phyloP scores from a whole-genome alignment of 805 yeast species.

The Cyberlindnera mississippiensis region DNA sequence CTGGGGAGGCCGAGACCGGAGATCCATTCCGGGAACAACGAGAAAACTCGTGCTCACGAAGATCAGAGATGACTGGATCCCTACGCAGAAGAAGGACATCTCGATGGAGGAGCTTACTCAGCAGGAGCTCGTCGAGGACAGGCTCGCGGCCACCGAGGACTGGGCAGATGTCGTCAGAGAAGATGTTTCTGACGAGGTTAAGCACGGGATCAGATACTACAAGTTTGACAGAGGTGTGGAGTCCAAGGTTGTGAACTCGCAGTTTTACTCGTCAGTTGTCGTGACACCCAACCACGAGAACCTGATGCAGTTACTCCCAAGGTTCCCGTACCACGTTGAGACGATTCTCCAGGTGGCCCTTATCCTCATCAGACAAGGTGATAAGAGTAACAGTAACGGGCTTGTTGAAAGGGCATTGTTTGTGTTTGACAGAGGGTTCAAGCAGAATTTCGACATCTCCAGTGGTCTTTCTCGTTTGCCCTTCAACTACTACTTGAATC shows the following conservation, averaged over 20 bases:
- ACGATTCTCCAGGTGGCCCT: constrained; percentile 76
- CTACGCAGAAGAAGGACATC: constrained; percentile 59
- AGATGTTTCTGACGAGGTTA: constrained; percentile 34
- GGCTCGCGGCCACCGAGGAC: constrained; percentile 33
- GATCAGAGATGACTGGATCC: constrained; percentile 78
- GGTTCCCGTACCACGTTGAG: constrained; percentile 70
- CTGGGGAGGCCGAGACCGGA: constrained; percentile 80
- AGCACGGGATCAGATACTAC: constrained; percentile 53
- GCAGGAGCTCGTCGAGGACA: constrained; percentile 36
- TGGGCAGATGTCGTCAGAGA: constrained; percentile 48
- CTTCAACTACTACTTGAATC: constrained; percentile 66
- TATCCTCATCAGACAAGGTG: constrained; percentile 73
- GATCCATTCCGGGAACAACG: constrained; percentile 69
- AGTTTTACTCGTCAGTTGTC: constrained; percentile 61
- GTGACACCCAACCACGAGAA: constrained; percentile 79
- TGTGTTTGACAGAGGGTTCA: constrained; percentile 72
- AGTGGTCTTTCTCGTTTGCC: constrained; percentile 62
- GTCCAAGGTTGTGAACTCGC: constrained; percentile 32
- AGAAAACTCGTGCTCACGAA: constrained; percentile 66
- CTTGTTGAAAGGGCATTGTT: constrained; percentile 73
- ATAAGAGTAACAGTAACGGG: constrained; percentile 63
- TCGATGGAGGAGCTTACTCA: constrained; percentile 50
- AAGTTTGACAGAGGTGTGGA: constrained; percentile 42
- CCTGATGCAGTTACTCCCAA: constrained; percentile 49
- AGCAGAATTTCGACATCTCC: constrained; percentile 53